A percentile compares a stretch with the other conserved stretches of the same genome.
These are phyloP conservation scores for Botrytis galanthina DNA, from an alignment of 2,329 filamentous ascomycete genomes.

Conservation along the genomic window DNA sequence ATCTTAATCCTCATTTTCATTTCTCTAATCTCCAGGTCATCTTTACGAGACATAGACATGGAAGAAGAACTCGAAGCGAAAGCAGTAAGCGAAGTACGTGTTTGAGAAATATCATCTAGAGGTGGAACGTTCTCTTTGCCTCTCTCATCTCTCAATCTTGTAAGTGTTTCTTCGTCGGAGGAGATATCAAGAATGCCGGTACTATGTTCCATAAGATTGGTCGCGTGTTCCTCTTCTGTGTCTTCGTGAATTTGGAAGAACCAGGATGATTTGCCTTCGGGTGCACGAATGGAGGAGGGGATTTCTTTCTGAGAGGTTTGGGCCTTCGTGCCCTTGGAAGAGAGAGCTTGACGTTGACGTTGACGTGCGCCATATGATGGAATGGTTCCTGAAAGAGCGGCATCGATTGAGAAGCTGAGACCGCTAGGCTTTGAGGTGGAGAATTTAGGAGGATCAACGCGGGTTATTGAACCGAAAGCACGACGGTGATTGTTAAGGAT, in stretches of 20 bases:
- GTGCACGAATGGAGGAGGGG: constrained; percentile 41
- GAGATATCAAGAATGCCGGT: constrained; percentile 85
- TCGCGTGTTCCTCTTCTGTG: constrained; percentile 83
- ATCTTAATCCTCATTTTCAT: constrained; percentile 38
- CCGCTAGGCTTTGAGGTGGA: constrained; percentile 46
- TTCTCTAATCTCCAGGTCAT: constrained; percentile 29
- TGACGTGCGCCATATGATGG: constrained; percentile 54
- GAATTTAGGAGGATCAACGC: constrained; percentile 66
- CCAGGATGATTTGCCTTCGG: constrained; percentile 65
- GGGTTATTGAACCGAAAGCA: constrained; percentile 60
- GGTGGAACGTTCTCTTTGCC: constrained; percentile 96
- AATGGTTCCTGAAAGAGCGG: constrained; percentile 75
- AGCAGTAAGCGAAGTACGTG: constrained; percentile 36
- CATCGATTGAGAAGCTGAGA: constrained; percentile 76
- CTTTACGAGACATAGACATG: constrained; percentile 28
- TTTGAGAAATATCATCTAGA: constrained; percentile 60
- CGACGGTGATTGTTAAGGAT: constrained; percentile 65
- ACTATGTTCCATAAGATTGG: constrained; percentile 88
- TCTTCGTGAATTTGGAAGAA: constrained; percentile 96
- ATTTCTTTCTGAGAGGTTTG: constrained; percentile 1
- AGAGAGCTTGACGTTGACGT: constrained; percentile 35
- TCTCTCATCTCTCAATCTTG: constrained; percentile 56
- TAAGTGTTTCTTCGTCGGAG: constrained; percentile 72
- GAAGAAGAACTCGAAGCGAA: constrained; percentile 21
- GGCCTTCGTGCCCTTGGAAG: constrained; percentile 24